Conservation (phyloP, 805 yeast genomes). For the Komagataella ulmi region DNA sequence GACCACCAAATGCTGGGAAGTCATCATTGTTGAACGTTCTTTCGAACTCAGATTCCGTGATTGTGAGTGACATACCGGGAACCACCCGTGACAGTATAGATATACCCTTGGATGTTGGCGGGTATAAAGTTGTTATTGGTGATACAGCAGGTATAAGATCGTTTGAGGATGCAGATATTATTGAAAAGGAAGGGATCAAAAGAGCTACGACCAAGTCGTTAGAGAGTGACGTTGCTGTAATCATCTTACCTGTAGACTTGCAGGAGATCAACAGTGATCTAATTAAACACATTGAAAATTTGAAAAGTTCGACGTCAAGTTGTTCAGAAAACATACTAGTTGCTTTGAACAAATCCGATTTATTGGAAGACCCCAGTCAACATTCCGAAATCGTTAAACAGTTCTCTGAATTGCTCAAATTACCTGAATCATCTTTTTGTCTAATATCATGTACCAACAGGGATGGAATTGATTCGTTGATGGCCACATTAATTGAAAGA, state of each 20-base stretch:
- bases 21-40: slow-evolving; percentile 73
- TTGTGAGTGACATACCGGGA: slow-evolving; percentile 85
- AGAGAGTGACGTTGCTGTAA: slow-evolving; percentile 56
- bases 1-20: slow-evolving; percentile 96
- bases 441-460: slow-evolving; percentile 50
- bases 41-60: slow-evolving; percentile 72
- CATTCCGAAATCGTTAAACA: slow-evolving; percentile 8
- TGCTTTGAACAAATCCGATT: slow-evolving; percentile 50
- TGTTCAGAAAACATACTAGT: slow-evolving; percentile 19
- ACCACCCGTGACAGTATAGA: slow-evolving; percentile 88
- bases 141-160: slow-evolving; percentile 89
- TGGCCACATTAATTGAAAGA: slow-evolving; percentile 22
- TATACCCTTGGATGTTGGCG: slow-evolving; percentile 67
- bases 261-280: slow-evolving; percentile 22
- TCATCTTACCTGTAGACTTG: slow-evolving; percentile 38
- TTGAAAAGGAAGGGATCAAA: slow-evolving; percentile 72
- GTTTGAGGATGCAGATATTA: slow-evolving; percentile 29
- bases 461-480: slow-evolving; percentile 39
- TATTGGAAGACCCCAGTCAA: slow-evolving; percentile 14
- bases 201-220: slow-evolving; percentile 53
- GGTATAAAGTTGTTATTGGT: slow-evolving; percentile 71
- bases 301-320: slow-evolving; percentile 10
- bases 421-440: slow-evolving; percentile 12
- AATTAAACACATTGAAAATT: slow-evolving; percentile 19
- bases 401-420: slow-evolving; percentile 16